Evolutionary conservation across 192 early-diverging fungal genomes (phyloP).

Genomic region (Kickxella alabastrina): DNA sequence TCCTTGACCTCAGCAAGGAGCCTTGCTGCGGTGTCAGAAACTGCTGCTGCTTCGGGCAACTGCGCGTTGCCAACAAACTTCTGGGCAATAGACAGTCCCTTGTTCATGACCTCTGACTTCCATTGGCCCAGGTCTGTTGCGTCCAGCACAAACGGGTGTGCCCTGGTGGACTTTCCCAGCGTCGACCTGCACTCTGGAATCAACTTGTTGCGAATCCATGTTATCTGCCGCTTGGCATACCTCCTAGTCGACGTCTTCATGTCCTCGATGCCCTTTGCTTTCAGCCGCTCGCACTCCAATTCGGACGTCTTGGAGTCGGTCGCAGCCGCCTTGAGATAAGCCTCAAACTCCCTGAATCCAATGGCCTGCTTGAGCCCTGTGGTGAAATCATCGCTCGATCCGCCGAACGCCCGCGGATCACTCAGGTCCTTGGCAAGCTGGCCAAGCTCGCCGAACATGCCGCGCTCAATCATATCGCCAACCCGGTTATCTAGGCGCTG

Average conservation of each 20-base stretch:
- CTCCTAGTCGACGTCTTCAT: constrained; percentile 88
- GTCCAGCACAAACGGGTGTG: constrained; percentile 64
- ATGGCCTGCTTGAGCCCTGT: constrained; percentile 34
- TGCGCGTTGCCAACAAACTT: constrained; percentile 10
- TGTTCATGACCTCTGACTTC: constrained; percentile 54
- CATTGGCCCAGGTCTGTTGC: constrained; percentile 60
- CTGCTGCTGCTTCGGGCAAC: constrained; percentile 15
- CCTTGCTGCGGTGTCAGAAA: constrained; percentile 21
- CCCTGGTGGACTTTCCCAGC: constrained; percentile 17
- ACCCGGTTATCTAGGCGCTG: constrained; percentile 79
- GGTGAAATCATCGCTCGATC: constrained; percentile 14
- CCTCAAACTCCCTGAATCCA: constrained; percentile 87
- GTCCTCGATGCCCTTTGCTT: constrained; percentile 57
- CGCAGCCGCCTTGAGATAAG: constrained; percentile 61
- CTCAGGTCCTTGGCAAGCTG: constrained; percentile 27
- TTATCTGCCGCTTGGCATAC: constrained; percentile 68
- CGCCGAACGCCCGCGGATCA: background rate
- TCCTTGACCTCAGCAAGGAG: constrained; percentile 25
- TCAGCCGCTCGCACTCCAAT: constrained; percentile 38
- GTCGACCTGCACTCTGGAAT: constrained; percentile 41
- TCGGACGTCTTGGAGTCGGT: too few species aligned
- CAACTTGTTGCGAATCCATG: constrained; percentile 51
- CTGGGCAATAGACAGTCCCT: constrained; percentile 55
- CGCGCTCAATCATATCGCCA: constrained; percentile 77
- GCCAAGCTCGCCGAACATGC: constrained; percentile 52